Evolutionary conservation across 495 filamentous ascomycete genomes (phyloP).

Genomic region (Tuber aestivum): DNA sequence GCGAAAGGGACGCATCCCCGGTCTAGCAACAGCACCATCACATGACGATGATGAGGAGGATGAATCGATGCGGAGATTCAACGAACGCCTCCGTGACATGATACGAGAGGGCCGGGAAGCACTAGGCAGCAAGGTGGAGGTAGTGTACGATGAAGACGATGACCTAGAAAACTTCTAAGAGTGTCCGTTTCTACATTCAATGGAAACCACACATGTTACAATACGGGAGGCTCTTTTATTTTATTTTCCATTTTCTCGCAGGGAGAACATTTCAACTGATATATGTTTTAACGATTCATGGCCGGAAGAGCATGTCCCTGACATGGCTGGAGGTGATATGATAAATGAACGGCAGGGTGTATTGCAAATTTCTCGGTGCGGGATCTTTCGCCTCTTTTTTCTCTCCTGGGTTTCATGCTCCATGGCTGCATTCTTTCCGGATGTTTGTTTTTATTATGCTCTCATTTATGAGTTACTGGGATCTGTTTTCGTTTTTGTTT

Average conservation of each 20-base stretch:
- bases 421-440: background rate
- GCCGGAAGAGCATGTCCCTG: background rate
- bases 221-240: background rate
- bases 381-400: background rate
- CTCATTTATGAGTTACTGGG: background rate
- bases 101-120: constrained; percentile 84
- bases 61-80: constrained; percentile 67
- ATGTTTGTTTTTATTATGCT: background rate
- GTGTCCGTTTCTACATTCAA: background rate
- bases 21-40: background rate
- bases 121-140: constrained; percentile 68
- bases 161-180: constrained; percentile 34
- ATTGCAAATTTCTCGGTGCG: background rate
- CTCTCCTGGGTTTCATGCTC: background rate
- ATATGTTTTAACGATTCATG: constrained; percentile 1
- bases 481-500: background rate
- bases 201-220: background rate
- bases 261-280: background rate
- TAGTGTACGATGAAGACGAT: constrained; percentile 51
- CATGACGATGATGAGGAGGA: constrained; percentile 65
- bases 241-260: background rate
- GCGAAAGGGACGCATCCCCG: constrained; percentile 4
- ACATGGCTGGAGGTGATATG: background rate
- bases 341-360: background rate
- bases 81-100: constrained; percentile 71